Percentiles rank a stretch among this genome's conserved stretches.
Evolutionary conservation across 1,139 yeast genomes (phyloP).

Genomic region (Torulaspora pretoriensis): DNA sequence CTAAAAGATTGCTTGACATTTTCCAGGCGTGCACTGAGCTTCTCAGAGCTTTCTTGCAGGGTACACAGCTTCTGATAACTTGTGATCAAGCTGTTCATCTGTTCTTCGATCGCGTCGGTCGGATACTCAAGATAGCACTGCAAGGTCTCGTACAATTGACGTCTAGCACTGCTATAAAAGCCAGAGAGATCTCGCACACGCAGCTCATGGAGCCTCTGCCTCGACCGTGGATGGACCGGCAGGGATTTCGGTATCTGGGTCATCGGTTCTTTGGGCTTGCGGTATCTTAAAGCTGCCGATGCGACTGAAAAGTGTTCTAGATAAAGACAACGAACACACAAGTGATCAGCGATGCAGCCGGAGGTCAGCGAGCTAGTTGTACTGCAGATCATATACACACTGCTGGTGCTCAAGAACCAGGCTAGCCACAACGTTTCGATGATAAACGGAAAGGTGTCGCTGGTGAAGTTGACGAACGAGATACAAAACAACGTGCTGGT

Average conservation of each 20-base stretch:
- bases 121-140: slow-evolving; percentile 17
- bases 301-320: not conserved
- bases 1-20: slow-evolving; percentile 14
- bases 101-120: slow-evolving; percentile 7
- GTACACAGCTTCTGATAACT: slow-evolving; percentile 3
- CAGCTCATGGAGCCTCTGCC: slow-evolving; percentile 17
- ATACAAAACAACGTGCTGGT: slow-evolving; percentile 31
- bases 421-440: slow-evolving; percentile 23
- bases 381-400: slow-evolving; percentile 30
- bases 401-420: slow-evolving; percentile 21
- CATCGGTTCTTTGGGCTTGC: not conserved
- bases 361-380: slow-evolving; percentile 31
- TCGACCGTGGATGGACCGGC: slow-evolving; percentile 22
- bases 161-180: slow-evolving; percentile 11
- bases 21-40: slow-evolving; percentile 4
- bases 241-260: slow-evolving; percentile 13
- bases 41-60: slow-evolving; percentile 4
- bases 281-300: not conserved
- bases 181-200: slow-evolving; percentile 12
- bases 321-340: not conserved
- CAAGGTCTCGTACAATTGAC: slow-evolving; percentile 20
- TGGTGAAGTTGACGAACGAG: slow-evolving; percentile 34
- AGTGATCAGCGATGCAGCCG: slow-evolving; percentile 16
- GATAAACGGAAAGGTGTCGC: slow-evolving; percentile 29
- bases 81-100: slow-evolving; percentile 7